Base-by-base conservation (phyloP, 2,329 filamentous ascomycete species). In the Byssoonygena ceratinophila region DNA sequence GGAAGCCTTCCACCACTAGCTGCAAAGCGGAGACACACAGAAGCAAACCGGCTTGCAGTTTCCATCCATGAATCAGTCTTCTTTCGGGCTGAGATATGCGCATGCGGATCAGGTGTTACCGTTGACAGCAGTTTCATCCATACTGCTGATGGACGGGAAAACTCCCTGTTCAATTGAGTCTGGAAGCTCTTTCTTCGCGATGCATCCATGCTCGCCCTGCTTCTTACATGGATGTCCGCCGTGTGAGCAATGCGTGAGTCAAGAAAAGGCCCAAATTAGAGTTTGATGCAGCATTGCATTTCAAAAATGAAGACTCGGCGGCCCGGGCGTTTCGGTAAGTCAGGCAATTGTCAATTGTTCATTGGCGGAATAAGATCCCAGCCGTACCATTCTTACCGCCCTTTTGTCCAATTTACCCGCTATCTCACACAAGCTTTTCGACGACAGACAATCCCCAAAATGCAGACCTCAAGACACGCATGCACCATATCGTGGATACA, bases 291-390 rank as follows among this genome's bases (percentile, higher is more conserved):
- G 20, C 22, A 22, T 12, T n/a, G 34, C 34, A 37, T 25, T 4
- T 7, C 8, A 2, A 22, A 40, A 49, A 32, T 31, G 34, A 41
- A 49, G 46, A 39, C 46, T 49, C 41, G 46, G n/a, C n/a, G n/a
- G 46, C 23, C 46, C 34, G 41, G 46, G 32, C 46, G 22, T 41
- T 18, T 40, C 16, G 16, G 46, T 36, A 49, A 32, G 16, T 41
- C 46, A 49, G 41, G 46, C 46, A 49, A 40, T 49, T 48, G 4
- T 20, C 7, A 16, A 22, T 37, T 39, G 32, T 11, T 39, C 46
- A 39, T 48, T n/a, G n/a, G n/a, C n/a, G n/a, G n/a, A n/a, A n/a
- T n/a, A n/a, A n/a, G n/a, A n/a, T 37, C 34, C 4, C n/a, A 4
- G 34, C 34, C 14, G n/a, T 25, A 25, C 20, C 18, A 25, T 3